A percentile compares a stretch with the other conserved stretches of the same genome.
Evolutionary conservation across 1,284 basidiomycete species (phyloP).

Genomic region (Ceratobasidium theobromae): DNA sequence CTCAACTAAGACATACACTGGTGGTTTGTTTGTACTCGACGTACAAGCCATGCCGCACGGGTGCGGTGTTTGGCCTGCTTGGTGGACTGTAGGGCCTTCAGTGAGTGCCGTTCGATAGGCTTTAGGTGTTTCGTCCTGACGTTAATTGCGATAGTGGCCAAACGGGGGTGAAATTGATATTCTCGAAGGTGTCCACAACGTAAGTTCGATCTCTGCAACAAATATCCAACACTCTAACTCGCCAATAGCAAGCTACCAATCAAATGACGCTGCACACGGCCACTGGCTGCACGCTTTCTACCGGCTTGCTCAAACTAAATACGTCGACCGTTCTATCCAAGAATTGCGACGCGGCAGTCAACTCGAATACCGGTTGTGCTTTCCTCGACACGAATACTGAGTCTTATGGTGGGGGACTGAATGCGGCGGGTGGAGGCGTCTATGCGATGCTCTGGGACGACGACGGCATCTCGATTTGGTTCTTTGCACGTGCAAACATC

Average conservation of each 20-base stretch:
- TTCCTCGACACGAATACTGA: conserved; percentile 54
- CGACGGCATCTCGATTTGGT: conserved; percentile 74
- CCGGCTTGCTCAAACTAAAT: conserved; percentile 38
- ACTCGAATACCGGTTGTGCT: conserved; percentile 67
- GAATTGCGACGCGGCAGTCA: conserved; percentile 52
- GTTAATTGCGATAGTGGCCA: conserved; percentile 64
- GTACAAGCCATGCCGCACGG: conserved; percentile 74
- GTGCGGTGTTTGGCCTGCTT: conserved; percentile 82
- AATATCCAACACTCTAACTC: background rate
- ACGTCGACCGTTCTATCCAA: conserved; percentile 38
- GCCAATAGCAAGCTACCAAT: conserved; percentile 45
- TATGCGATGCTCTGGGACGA: conserved; percentile 74
- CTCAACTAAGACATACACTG: conserved; percentile 62
- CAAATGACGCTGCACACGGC: conserved; percentile 71
- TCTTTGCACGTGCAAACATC: conserved; percentile 65
- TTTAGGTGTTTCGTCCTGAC: background rate
- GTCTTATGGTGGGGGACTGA: conserved; percentile 73
- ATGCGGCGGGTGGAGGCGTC: conserved; percentile 71
- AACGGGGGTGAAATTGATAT: conserved; percentile 71
- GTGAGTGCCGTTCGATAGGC: too few species aligned
- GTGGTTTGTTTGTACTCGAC: conserved; percentile 80
- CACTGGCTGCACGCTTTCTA: conserved; percentile 56
- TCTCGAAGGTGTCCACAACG: conserved; percentile 65
- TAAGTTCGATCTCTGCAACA: conserved; percentile 12
- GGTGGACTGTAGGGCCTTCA: conserved; percentile 52